Evolutionary conservation across 2,329 filamentous ascomycete species (phyloP).

Genomic region (Helminthosporium solani): DNA sequence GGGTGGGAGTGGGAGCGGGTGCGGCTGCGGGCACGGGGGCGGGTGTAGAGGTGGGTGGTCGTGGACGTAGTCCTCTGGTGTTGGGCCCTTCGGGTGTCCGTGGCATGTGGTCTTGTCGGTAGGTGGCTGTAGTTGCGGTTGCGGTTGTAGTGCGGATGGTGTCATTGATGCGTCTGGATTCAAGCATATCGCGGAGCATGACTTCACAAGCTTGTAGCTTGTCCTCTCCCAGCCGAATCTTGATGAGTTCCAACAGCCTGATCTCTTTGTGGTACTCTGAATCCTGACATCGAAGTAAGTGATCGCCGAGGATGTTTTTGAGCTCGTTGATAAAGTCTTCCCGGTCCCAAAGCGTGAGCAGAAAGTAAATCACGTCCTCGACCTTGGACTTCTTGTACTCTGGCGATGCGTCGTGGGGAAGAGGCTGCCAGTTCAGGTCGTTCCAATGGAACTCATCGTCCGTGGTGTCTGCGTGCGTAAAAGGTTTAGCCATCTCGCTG

Average conservation of each 20-base stretch:
- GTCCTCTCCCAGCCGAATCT: constrained; percentile 81
- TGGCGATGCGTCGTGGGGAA: constrained; percentile 87
- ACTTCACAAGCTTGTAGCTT: constrained; percentile 92
- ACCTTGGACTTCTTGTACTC: constrained; percentile 86
- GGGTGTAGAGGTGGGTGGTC: constrained; percentile 21
- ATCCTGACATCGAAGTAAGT: constrained; percentile 65
- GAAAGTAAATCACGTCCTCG: constrained; percentile 86
- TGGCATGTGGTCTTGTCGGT: constrained; percentile 17
- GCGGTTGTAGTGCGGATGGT: constrained; percentile 38
- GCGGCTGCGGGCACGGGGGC: constrained; percentile 34
- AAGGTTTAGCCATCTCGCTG: constrained; percentile 63
- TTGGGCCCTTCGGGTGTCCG: constrained; percentile 22
- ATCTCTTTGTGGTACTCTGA: constrained; percentile 72
- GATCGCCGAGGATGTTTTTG: constrained; percentile 82
- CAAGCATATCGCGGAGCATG: constrained; percentile 91
- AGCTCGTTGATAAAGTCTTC: constrained; percentile 96
- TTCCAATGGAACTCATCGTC: constrained; percentile 78
- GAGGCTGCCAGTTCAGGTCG: constrained; percentile 90
- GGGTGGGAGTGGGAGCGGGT: constrained; percentile 50
- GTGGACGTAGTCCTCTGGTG: constrained; percentile 28
- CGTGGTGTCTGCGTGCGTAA: constrained; percentile 53
- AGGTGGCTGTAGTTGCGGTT: constrained; percentile 14
- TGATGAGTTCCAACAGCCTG: constrained; percentile 81
- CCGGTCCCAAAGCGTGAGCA: constrained; percentile 84
- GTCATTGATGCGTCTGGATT: constrained; percentile 73